Base-by-base conservation (phyloP, 2,329 filamentous ascomycete genomes). In the Domatiomyces globalis region DNA sequence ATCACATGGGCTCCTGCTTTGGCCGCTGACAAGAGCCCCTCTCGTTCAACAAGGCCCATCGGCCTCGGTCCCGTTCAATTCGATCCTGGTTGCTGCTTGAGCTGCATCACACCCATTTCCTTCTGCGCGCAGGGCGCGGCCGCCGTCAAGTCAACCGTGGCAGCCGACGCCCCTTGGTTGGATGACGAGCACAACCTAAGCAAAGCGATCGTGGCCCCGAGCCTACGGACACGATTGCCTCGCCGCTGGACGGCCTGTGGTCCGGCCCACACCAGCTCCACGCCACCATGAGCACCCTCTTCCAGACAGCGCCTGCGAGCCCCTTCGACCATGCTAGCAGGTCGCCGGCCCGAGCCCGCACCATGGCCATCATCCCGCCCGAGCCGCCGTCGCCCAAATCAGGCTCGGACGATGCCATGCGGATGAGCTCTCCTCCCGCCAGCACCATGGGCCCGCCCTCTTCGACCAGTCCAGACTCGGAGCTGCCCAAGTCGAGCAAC, bases 361-460 rank as follows among this genome's bases (percentile, higher is more conserved):
- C 56, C 20, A 57, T 60, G 54, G 55, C 57, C 20, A 48, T 59
- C 20, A 54, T 59, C 4, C 49, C 55, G n/a, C 56, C 56, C 25
- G 56, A 56, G 33, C 47, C 43, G n/a, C 9, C 46, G 4, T 60
- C 58, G 20, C 58, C 59, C 20, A 56, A 54, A 27, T 61, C 59
- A 44, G 49, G 36, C 25, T 67, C 70, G 29, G 69, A 69, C 51
- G 76, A 77, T 56, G 69, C 73, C 51, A 80, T 79, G 75, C 75
- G 79, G 52, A 67, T 76, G 49, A 74, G 74, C 51, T 60, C 59
- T 48, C 72, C 74, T 44, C 67, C 73, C 44, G 63, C 69, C 52
- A 65, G 69, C 39, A 66, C 69, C 46, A 74, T 75, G 69, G 71
- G 69, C 20, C 73, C 73, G 48, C 72, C 74, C 62, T 68, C 48